Evolutionary conservation across 371 early-diverging fungal genomes (phyloP).

Genomic region (Actinomortierella ambigua): DNA sequence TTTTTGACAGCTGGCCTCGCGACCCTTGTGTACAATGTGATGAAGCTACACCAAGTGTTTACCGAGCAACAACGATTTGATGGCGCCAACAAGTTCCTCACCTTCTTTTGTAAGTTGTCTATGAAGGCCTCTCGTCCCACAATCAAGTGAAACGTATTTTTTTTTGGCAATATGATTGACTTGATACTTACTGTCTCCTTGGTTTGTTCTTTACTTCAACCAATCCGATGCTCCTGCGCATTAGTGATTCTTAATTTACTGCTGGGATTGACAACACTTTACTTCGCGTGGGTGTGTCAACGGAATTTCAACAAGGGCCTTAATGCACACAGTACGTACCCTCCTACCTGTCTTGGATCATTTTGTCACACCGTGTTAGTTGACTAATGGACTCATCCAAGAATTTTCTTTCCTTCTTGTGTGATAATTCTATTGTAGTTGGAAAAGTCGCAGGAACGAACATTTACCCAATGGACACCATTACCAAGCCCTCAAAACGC

Average conservation of each 20-base stretch:
- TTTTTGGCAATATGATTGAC: no score
- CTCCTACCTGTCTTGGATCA: no score
- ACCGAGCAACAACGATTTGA: conserved; percentile 10
- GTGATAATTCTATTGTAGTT: conserved; percentile 7
- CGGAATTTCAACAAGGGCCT: conserved; percentile 87
- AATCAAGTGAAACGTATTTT: no score
- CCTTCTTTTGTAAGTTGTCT: conserved; percentile 41
- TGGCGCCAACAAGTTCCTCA: conserved; percentile 44
- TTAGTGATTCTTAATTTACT: conserved; percentile 67
- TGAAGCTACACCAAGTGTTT: conserved; percentile 42
- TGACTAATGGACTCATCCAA: no score
- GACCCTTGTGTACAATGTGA: conserved; percentile 41
- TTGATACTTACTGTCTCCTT: conserved; percentile 67
- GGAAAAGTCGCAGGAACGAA: conserved; percentile 46
- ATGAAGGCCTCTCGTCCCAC: no score
- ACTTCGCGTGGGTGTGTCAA: conserved; percentile 60
- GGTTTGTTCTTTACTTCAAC: conserved; percentile 21
- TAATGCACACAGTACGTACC: conserved; percentile 55
- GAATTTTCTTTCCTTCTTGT: not conserved
- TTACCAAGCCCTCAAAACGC: conserved; percentile 23
- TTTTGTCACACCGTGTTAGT: no score
- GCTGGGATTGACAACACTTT: conserved; percentile 55
- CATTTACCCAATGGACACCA: conserved; percentile 44
- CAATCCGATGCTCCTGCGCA: not conserved
- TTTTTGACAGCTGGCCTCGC: conserved; percentile 44